These are phyloP conservation scores for Plicaturopsis crispa DNA, from an alignment of 768 basidiomycete genomes.

Conservation along the genomic window DNA sequence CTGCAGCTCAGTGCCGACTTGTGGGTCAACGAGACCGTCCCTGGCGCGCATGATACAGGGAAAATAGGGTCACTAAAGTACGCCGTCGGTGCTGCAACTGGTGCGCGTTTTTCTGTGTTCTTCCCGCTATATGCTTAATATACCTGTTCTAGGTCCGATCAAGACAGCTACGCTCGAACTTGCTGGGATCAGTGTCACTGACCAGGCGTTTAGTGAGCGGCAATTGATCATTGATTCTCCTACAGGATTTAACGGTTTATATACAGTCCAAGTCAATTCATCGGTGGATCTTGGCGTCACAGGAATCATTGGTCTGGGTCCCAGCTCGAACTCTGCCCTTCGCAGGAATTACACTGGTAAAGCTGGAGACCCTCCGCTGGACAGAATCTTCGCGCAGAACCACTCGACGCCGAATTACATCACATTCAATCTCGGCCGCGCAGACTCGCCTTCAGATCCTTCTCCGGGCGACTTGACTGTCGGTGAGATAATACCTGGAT, in stretches of 20 bases:
- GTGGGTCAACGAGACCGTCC: conserved; percentile 44
- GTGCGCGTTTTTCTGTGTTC: conserved; percentile 20
- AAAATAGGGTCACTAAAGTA: conserved; percentile 36
- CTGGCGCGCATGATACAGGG: conserved; percentile 29
- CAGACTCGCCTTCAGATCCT: conserved; percentile 40
- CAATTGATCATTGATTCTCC: background rate
- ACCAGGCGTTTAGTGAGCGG: conserved; percentile 23
- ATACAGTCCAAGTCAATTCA: conserved; percentile 20
- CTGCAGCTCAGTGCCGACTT: conserved; percentile 48
- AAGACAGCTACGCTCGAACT: conserved; percentile 21
- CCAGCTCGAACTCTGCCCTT: conserved; percentile 31
- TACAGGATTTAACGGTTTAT: conserved; percentile 36
- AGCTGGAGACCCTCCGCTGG: conserved; percentile 48
- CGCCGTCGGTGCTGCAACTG: conserved; percentile 44
- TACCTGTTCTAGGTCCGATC: conserved; percentile 16
- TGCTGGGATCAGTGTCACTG: conserved; percentile 37
- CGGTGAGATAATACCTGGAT: conserved; percentile 47
- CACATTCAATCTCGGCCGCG: conserved; percentile 56
- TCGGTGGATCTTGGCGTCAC: conserved; percentile 16
- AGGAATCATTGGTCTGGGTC: conserved; percentile 54
- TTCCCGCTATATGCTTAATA: background rate
- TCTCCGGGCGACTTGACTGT: conserved; percentile 59
- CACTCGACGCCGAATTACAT: conserved; percentile 51
- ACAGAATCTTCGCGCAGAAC: conserved; percentile 59
- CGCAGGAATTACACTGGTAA: conserved; percentile 18